Evolutionary conservation across 345 rosid genomes (phyloP).

Genomic region (Murraya koenigii): DNA sequence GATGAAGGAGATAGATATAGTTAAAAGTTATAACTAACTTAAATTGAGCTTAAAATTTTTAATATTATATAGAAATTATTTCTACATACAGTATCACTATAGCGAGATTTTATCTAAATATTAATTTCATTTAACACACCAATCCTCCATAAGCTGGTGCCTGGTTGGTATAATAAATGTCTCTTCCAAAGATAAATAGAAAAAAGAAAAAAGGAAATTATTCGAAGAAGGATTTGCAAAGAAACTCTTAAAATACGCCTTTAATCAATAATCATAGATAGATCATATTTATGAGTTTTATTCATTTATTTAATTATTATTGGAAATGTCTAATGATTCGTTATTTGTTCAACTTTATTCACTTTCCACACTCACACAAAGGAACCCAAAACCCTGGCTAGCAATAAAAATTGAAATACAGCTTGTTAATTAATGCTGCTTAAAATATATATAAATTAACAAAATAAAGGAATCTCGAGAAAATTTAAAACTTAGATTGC

Average conservation of each 20-base stretch:
- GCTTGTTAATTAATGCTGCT: not conserved
- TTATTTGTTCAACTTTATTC: constrained; percentile 18
- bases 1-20: too few species aligned
- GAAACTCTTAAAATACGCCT: not conserved
- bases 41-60: too few species aligned
- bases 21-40: too few species aligned
- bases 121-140: not conserved
- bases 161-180: too few species aligned
- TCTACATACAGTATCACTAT: too few species aligned
- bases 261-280: not conserved
- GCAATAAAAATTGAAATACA: not conserved
- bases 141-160: too few species aligned
- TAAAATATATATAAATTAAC: not conserved
- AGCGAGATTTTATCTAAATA: not conserved
- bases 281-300: not conserved
- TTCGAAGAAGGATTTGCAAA: too few species aligned
- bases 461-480: constrained; percentile 3
- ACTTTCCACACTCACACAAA: too few species aligned
- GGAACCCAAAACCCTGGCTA: not conserved
- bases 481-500: constrained; percentile 14
- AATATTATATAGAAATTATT: fast-evolving
- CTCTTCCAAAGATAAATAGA: too few species aligned
- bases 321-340: constrained; percentile 11
- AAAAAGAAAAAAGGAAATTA: too few species aligned
- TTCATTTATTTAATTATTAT: constrained; percentile 14